Percentiles rank a stretch among this genome's conserved stretches.
Conservation (phyloP, 805 yeast species). For the Starmerella riodocensis region DNA sequence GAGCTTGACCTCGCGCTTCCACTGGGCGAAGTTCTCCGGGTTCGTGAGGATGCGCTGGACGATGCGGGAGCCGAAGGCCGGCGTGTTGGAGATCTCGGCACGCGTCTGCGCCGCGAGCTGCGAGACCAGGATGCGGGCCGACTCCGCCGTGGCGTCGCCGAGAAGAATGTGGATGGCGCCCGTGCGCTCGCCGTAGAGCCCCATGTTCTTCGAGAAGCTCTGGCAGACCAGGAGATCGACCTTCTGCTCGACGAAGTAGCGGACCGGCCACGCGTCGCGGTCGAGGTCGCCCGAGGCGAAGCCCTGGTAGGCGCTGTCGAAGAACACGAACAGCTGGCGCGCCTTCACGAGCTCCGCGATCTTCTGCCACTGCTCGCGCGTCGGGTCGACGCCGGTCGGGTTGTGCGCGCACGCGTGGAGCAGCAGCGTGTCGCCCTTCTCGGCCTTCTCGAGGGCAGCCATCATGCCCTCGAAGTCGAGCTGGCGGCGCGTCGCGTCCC, state of each 20-base stretch:
- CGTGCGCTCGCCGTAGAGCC: conserved; percentile 94
- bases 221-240: conserved; percentile 70
- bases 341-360: conserved; percentile 50
- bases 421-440: conserved; percentile 72
- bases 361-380: conserved; percentile 61
- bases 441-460: conserved; percentile 40
- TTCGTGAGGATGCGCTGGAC: conserved; percentile 62
- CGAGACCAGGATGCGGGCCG: conserved; percentile 42
- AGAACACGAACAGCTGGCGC: conserved; percentile 61
- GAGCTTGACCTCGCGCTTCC: conserved; percentile 71
- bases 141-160: conserved; percentile 32
- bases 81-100: conserved; percentile 84
- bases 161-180: conserved; percentile 76
- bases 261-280: conserved; percentile 72
- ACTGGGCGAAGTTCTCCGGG: conserved; percentile 55
- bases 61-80: conserved; percentile 88
- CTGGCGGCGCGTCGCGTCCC: conserved; percentile 58
- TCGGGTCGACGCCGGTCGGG: conserved; percentile 95
- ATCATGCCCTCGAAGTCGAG: conserved; percentile 62
- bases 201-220: conserved; percentile 92
- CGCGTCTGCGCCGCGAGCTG: conserved; percentile 68
- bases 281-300: conserved; percentile 81
- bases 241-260: conserved; percentile 37
- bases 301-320: conserved; percentile 95
- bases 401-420: conserved; percentile 96